phyloP scores from a whole-genome alignment of 75 land plant species.

The Cupressus sempervirens region DNA sequence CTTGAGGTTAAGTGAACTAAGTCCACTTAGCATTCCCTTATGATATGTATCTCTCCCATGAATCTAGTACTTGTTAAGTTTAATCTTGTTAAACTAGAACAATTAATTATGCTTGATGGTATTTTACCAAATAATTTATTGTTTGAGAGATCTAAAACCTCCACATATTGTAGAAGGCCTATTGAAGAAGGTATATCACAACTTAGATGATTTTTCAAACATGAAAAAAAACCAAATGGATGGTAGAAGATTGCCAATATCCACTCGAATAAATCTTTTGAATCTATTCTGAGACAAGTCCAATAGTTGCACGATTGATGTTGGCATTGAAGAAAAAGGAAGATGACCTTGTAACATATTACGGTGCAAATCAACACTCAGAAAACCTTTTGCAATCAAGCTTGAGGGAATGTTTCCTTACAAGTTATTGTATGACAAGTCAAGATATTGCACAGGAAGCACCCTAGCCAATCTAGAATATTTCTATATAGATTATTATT shows the following conservation, averaged over 20 bases:
- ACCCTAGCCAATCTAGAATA: neutral
- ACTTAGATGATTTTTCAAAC: too few relatives aligned
- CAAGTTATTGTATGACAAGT: neutral
- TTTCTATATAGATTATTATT: neutral
- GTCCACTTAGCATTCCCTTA: neutral
- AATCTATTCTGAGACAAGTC: neutral
- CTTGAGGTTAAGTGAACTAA: neutral
- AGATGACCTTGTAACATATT: neutral
- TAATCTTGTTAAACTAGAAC: neutral
- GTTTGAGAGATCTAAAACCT: too few relatives aligned
- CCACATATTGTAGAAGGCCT: too few relatives aligned
- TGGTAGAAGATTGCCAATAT: neutral
- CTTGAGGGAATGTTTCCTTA: neutral
- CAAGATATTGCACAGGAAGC: neutral
- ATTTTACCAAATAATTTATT: too few relatives aligned
- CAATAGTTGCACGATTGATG: neutral
- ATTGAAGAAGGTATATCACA: too few relatives aligned
- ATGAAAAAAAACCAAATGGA: neutral
- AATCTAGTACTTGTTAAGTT: neutral
- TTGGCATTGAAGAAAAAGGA: neutral
- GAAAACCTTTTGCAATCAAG: neutral
- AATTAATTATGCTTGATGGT: too few relatives aligned
- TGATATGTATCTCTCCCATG: too few relatives aligned
- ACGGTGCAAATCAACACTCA: neutral
- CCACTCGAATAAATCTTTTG: neutral